phyloP scores from a whole-genome alignment of 768 basidiomycete genomes.

The Mycena polygramma region DNA sequence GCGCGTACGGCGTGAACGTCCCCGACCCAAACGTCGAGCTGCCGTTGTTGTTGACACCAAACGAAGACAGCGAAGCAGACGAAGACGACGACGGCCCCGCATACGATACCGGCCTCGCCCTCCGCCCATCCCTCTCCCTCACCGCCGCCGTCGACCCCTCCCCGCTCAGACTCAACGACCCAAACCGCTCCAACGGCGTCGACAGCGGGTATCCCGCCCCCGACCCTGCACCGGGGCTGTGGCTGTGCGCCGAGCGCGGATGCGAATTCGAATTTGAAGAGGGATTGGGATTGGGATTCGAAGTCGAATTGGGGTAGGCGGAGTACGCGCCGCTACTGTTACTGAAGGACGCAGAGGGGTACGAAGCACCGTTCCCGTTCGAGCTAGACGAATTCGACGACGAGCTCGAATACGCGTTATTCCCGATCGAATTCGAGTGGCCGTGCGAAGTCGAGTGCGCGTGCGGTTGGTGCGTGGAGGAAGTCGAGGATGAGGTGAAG shows the following conservation, averaged over 20 bases:
- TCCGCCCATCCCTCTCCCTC: background rate
- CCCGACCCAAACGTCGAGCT: too few relatives aligned
- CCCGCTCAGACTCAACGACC: constrained; percentile 15
- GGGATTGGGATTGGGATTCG: too few relatives aligned
- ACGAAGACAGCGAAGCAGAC: background rate
- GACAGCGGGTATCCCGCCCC: too few relatives aligned
- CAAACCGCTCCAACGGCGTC: constrained; percentile 36
- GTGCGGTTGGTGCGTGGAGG: background rate
- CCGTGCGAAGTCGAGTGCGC: background rate
- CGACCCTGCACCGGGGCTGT: too few relatives aligned
- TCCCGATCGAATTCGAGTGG: background rate
- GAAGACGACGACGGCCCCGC: constrained; percentile 18
- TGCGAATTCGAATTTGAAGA: background rate
- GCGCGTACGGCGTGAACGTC: background rate
- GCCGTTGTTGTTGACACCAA: too few relatives aligned
- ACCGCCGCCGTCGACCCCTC: background rate
- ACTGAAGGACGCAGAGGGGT: too few relatives aligned
- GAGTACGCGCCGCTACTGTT: too few relatives aligned
- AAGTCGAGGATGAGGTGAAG: constrained; percentile 6
- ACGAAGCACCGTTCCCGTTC: background rate
- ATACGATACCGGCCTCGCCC: constrained; percentile 29
- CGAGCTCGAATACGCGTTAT: background rate
- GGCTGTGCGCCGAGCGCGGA: background rate
- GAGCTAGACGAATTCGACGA: background rate
- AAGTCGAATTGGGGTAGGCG: too few relatives aligned